Percentiles rank a stretch among this genome's conserved stretches.
phyloP scores from a whole-genome alignment of 768 basidiomycete species.

The Lentinula boryana region DNA sequence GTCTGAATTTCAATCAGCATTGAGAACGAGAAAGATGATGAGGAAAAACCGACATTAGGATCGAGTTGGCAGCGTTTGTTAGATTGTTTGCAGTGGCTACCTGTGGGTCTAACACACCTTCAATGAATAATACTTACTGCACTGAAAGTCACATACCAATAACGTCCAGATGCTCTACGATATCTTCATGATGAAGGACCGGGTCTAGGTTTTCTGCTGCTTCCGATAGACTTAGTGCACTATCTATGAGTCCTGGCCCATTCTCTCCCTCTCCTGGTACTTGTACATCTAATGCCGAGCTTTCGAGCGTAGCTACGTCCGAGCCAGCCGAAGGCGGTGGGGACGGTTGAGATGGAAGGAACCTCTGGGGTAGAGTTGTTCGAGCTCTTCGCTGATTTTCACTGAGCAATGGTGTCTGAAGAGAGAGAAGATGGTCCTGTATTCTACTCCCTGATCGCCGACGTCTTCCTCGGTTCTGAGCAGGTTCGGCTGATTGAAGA shows the following conservation, averaged over 20 bases:
- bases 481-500: conserved; percentile 12
- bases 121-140: not conserved
- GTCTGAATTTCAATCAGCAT: conserved; percentile 31
- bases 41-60: conserved; percentile 47
- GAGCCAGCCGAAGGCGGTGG: conserved; percentile 10
- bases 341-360: not conserved
- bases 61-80: conserved; percentile 75
- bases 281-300: conserved; percentile 33
- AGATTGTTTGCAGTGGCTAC: conserved; percentile 70
- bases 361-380: not conserved
- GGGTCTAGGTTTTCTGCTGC: conserved; percentile 12
- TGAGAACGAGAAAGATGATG: not conserved
- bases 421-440: conserved; percentile 22
- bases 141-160: conserved; percentile 44
- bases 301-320: conserved; percentile 29
- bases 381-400: not conserved
- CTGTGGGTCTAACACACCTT: conserved; percentile 49
- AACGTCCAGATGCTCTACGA: conserved; percentile 80
- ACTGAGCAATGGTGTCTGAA: not conserved
- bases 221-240: conserved; percentile 33
- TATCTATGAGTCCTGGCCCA: conserved; percentile 36
- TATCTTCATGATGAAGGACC: conserved; percentile 64
- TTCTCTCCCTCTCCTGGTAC: conserved; percentile 25
- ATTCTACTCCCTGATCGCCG: conserved; percentile 24
- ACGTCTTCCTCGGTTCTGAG: not conserved